phyloP scores from a whole-genome alignment of 2,329 filamentous ascomycete genomes.

The Colletotrichum sp. region DNA sequence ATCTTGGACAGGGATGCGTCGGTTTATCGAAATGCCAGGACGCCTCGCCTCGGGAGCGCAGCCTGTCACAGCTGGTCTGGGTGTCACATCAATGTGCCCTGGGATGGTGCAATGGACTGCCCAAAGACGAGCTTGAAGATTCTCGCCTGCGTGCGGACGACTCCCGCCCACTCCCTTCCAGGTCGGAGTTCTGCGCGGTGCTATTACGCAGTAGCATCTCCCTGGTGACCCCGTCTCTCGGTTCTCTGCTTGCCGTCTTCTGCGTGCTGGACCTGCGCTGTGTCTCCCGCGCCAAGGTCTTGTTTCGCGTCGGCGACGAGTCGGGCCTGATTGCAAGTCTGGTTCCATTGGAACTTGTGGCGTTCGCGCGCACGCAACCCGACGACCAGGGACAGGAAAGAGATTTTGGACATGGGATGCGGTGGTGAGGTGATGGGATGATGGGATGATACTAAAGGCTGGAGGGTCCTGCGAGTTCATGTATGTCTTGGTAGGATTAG shows the following conservation, averaged over 20 bases:
- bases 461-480: not conserved
- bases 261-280: not conserved
- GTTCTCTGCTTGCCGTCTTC: not conserved
- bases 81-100: constrained; percentile 12
- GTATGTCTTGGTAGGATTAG: not conserved
- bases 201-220: not conserved
- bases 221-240: not conserved
- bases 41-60: not conserved
- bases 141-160: not conserved
- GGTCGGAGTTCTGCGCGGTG: not conserved
- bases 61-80: not conserved
- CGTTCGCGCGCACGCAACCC: not conserved
- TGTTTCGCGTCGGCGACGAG: not conserved
- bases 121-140: not conserved
- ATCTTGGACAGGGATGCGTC: not conserved
- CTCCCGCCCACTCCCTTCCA: not conserved
- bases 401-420: not conserved
- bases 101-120: constrained; percentile 3
- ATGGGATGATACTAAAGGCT: not conserved
- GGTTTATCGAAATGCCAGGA: not conserved
- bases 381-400: not conserved
- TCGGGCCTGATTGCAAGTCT: not conserved
- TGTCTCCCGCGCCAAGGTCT: not conserved
- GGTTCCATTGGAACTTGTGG: not conserved
- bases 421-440: not conserved